These are phyloP conservation scores for Filobasidium floriforme DNA, from an alignment of 768 basidiomycete genomes.

Conservation along the genomic window DNA sequence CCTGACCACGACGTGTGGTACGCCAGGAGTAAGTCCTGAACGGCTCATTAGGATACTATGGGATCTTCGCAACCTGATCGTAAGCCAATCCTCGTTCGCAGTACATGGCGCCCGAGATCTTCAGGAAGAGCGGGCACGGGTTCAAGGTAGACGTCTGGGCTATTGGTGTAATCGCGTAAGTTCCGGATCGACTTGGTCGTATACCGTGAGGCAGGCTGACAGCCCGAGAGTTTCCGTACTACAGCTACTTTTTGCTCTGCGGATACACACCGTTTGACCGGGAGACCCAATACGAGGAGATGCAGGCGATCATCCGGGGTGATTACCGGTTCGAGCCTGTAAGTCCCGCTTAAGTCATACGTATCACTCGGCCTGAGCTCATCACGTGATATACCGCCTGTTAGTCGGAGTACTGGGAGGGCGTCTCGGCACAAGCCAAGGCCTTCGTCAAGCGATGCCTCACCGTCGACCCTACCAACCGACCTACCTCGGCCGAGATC, in stretches of 20 bases:
- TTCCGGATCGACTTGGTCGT: conserved; percentile 14
- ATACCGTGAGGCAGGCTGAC: too few relatives aligned
- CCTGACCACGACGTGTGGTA: conserved; percentile 92
- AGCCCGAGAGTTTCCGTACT: background rate
- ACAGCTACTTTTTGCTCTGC: conserved; percentile 74
- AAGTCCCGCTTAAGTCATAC: conserved; percentile 24
- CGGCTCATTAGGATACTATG: background rate
- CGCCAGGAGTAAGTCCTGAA: conserved; percentile 59
- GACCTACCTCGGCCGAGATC: conserved; percentile 71
- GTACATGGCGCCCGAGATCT: conserved; percentile 96
- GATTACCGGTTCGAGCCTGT: conserved; percentile 85
- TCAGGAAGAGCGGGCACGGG: conserved; percentile 87
- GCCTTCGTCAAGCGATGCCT: conserved; percentile 76
- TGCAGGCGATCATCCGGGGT: conserved; percentile 87
- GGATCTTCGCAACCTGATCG: background rate
- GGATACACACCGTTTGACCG: conserved; percentile 93
- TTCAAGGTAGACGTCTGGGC: conserved; percentile 68
- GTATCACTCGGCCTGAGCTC: conserved; percentile 42
- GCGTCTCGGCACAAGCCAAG: conserved; percentile 53
- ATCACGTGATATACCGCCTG: conserved; percentile 54
- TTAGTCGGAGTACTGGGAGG: conserved; percentile 50
- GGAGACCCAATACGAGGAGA: conserved; percentile 68
- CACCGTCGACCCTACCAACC: conserved; percentile 67
- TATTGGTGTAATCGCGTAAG: conserved; percentile 83
- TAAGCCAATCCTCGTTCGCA: conserved; percentile 31